Conservation (phyloP, 345 rosid genomes). For the Luvunga scandens region DNA sequence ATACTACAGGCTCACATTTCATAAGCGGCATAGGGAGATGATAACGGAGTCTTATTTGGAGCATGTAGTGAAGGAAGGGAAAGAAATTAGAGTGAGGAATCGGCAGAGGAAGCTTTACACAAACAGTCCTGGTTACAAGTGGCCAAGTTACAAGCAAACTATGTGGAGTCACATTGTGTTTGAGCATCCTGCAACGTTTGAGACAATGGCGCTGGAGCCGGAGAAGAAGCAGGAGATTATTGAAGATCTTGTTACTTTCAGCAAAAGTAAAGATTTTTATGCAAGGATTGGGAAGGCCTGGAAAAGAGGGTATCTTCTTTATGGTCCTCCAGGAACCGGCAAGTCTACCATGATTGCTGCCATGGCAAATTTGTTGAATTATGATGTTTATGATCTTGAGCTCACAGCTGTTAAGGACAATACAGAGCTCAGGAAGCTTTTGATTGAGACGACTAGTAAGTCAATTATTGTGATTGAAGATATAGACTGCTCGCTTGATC, state of each 20-base stretch:
- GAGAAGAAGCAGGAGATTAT: constrained; percentile 51
- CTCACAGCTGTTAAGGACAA: constrained; percentile 38
- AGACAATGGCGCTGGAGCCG: constrained; percentile 55
- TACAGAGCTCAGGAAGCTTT: constrained; percentile 32
- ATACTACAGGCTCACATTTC: constrained; percentile 53
- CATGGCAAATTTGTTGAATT: constrained; percentile 34
- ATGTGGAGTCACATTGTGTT: constrained; percentile 59
- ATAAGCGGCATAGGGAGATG: constrained; percentile 42
- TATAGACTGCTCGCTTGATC: constrained; percentile 56
- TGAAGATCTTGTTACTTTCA: constrained; percentile 55
- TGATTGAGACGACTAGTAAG: constrained; percentile 41
- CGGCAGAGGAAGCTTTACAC: constrained; percentile 70
- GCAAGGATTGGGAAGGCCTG: constrained; percentile 54
- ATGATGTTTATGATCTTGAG: constrained; percentile 37
- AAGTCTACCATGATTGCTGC: constrained; percentile 39
- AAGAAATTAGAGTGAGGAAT: constrained; percentile 39
- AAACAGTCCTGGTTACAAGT: constrained; percentile 47
- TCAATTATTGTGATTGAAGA: constrained; percentile 57
- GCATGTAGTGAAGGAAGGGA: constrained; percentile 54
- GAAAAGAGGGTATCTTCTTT: constrained; percentile 59
- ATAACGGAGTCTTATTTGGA: constrained; percentile 44
- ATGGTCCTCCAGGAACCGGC: constrained; percentile 42
- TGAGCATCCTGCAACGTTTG: constrained; percentile 61
- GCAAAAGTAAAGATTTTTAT: constrained; percentile 49
- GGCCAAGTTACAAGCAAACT: constrained; percentile 46